Evolutionary conservation across 2,329 filamentous ascomycete genomes (phyloP).

Genomic region (Diaporthe ilicicola): DNA sequence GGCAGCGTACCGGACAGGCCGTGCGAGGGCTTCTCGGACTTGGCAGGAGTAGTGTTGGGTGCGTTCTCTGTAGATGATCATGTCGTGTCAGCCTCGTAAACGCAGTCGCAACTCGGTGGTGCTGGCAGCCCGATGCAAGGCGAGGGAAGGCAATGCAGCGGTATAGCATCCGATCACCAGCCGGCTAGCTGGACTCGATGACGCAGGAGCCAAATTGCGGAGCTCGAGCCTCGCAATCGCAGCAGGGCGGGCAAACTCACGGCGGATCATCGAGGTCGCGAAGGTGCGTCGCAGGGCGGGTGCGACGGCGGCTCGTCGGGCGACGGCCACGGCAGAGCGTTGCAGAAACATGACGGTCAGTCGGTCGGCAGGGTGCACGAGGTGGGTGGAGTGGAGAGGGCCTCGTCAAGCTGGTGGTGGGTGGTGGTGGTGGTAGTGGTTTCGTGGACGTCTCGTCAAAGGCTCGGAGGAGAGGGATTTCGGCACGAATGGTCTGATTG

Average conservation of each 20-base stretch:
- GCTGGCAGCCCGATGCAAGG: background rate
- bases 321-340: constrained; percentile 68
- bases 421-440: constrained; percentile 15
- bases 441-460: constrained; percentile 24
- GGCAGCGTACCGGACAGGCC: constrained; percentile 29
- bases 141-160: background rate
- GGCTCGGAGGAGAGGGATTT: constrained; percentile 33
- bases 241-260: constrained; percentile 52
- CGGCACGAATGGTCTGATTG: constrained; percentile 29
- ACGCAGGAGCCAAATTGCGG: constrained; percentile 37
- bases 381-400: constrained; percentile 30
- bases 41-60: constrained; percentile 28
- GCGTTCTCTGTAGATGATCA: constrained; percentile 28
- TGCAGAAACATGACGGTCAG: constrained; percentile 68
- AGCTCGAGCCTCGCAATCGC: constrained; percentile 36
- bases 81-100: constrained; percentile 13
- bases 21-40: constrained; percentile 26
- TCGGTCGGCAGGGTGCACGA: constrained; percentile 36
- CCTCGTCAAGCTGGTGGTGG: constrained; percentile 38
- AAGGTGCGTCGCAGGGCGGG: constrained; percentile 67
- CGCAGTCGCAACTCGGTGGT: background rate
- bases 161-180: background rate
- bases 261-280: constrained; percentile 66
- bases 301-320: constrained; percentile 65
- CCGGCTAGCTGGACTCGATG: constrained; percentile 8